phyloP scores from a whole-genome alignment of 345 rosid species.

The Boechera stricta region DNA sequence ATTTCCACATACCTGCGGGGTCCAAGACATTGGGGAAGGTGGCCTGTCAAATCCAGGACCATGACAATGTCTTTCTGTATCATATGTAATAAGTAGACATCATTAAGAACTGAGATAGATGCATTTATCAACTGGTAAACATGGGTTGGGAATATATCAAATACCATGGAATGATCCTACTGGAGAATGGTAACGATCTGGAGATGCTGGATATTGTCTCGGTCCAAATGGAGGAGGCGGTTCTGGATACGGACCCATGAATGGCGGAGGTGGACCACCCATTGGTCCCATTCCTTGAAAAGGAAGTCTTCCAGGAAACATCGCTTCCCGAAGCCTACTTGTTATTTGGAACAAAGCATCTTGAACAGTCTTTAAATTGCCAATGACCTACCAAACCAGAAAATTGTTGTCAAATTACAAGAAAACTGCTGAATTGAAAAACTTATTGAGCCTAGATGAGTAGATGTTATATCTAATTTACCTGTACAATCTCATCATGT shows the following conservation, averaged over 20 bases:
- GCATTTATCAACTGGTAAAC: conserved; percentile 51
- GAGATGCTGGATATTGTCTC: conserved; percentile 65
- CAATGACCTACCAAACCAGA: conserved; percentile 60
- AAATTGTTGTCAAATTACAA: background rate
- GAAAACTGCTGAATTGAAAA: background rate
- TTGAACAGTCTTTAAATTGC: conserved; percentile 68
- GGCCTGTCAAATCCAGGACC: conserved; percentile 72
- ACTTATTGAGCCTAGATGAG: background rate
- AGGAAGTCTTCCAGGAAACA: conserved; percentile 62
- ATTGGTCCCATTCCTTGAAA: conserved; percentile 41
- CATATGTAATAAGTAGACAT: conserved; percentile 49
- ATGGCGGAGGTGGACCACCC: conserved; percentile 57
- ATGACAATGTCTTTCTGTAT: conserved; percentile 64
- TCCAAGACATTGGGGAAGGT: conserved; percentile 80
- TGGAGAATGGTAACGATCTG: conserved; percentile 64
- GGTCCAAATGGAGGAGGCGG: conserved; percentile 78
- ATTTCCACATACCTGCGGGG: conserved; percentile 60
- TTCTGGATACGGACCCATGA: conserved; percentile 69
- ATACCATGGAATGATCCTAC: conserved; percentile 59
- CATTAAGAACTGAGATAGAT: conserved; percentile 40
- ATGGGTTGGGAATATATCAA: conserved; percentile 47
- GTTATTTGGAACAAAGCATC: conserved; percentile 83
- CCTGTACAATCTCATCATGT: conserved; percentile 82
- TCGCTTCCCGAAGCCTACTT: conserved; percentile 66
- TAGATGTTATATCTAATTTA: conserved; percentile 34